Conservation (phyloP, 2,329 filamentous ascomycete species). For the Colletotrichum phormii region DNA sequence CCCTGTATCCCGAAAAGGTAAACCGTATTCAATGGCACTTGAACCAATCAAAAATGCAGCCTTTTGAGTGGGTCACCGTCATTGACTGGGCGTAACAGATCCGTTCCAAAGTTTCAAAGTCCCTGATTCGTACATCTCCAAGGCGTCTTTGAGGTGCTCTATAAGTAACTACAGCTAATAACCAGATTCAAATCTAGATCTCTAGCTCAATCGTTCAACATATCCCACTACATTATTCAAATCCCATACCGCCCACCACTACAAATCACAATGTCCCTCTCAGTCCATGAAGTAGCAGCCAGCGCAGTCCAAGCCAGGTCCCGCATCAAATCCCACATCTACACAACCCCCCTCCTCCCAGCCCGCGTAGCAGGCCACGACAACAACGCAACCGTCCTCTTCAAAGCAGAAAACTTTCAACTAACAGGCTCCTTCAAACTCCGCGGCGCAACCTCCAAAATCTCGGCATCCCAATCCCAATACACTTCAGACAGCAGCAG, state of each 20-base stretch:
- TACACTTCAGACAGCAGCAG: neutral
- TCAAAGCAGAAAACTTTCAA: conserved; percentile 44
- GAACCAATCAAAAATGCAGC: neutral
- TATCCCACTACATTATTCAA: neutral
- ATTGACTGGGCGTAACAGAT: neutral
- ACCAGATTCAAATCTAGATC: accelerated
- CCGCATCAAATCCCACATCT: conserved; percentile 39
- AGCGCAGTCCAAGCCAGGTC: conserved; percentile 33
- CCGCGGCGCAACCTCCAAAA: conserved; percentile 42
- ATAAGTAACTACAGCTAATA: too few relatives aligned
- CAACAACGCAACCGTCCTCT: conserved; percentile 31
- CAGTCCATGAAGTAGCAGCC: conserved; percentile 29
- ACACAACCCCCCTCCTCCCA: conserved; percentile 39
- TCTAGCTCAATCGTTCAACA: neutral
- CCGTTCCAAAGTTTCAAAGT: too few relatives aligned
- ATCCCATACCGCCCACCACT: neutral
- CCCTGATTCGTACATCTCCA: neutral
- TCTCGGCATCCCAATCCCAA: conserved; percentile 29
- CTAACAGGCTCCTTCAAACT: conserved; percentile 43
- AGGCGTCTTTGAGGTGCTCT: neutral
- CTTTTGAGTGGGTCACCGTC: neutral
- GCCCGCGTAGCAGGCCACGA: conserved; percentile 20
- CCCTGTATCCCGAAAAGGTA: neutral
- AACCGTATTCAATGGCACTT: too few relatives aligned
- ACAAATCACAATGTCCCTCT: conserved; percentile 3